Conservation (phyloP, 352 stramenopile genomes). For the Globisporangium orthogonon region DNA sequence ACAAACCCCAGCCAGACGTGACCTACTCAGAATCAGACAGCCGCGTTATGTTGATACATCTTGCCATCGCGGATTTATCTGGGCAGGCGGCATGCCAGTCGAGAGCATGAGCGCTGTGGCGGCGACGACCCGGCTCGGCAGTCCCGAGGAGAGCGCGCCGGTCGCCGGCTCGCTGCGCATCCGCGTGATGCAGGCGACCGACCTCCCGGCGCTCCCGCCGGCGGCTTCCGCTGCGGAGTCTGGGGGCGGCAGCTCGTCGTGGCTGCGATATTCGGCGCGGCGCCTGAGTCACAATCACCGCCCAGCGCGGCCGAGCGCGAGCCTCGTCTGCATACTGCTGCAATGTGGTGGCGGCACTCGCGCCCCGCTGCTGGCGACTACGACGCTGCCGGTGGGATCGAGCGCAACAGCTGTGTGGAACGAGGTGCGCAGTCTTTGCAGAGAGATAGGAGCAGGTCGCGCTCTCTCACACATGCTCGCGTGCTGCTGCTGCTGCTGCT, state of each 20-base stretch:
- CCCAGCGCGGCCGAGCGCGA: constrained; percentile 16
- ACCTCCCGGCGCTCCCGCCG: constrained; percentile 28
- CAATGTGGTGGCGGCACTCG: constrained; percentile 14
- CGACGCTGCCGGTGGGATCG: constrained; percentile 31
- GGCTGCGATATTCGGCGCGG: constrained; percentile 35
- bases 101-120: too few relatives aligned
- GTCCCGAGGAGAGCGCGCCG: background rate
- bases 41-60: too few relatives aligned
- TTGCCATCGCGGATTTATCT: too few relatives aligned
- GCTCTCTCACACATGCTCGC: background rate
- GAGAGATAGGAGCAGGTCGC: background rate
- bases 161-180: constrained; percentile 42
- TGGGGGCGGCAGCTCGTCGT: constrained; percentile 18
- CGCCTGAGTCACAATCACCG: constrained; percentile 10
- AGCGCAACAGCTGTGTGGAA: constrained; percentile 41
- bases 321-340: constrained; percentile 51
- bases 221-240: constrained; percentile 3
- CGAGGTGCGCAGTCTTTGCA: constrained; percentile 20
- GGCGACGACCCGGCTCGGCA: background rate
- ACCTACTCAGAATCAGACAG: too few relatives aligned
- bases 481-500: too few relatives aligned
- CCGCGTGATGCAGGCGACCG: constrained; percentile 49
- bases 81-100: too few relatives aligned
- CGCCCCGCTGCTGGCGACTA: constrained; percentile 28
- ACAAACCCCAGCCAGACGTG: too few relatives aligned